Conservation (phyloP, 2,329 filamentous ascomycete genomes). For the Epichloe uncinata region DNA sequence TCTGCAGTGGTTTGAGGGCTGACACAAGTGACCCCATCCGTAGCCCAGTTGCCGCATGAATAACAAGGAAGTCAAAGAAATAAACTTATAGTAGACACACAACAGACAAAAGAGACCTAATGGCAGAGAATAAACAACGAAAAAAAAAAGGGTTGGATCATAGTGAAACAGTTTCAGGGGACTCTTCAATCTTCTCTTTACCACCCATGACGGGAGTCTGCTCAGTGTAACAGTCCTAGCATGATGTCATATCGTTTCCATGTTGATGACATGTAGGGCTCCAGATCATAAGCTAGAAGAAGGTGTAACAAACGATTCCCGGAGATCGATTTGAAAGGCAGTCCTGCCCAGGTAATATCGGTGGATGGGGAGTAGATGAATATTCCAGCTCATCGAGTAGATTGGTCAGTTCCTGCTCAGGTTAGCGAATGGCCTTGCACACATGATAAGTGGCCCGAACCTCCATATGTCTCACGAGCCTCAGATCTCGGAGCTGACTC, state of each 20-base stretch:
- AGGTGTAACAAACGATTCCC: not conserved
- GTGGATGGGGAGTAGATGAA: not conserved
- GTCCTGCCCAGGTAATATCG: not conserved
- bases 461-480: constrained; percentile 30
- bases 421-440: constrained; percentile 13
- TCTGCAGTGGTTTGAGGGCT: constrained; percentile 26
- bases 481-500: constrained; percentile 30
- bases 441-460: constrained; percentile 17
- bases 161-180: not conserved
- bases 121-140: not conserved
- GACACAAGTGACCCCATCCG: constrained; percentile 24
- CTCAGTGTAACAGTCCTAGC: not conserved
- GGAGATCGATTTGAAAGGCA: not conserved
- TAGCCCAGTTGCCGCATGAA: constrained; percentile 22
- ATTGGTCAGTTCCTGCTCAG: constrained; percentile 17
- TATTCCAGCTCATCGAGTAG: constrained; percentile 4
- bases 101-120: constrained; percentile 3
- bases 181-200: not conserved
- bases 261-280: not conserved
- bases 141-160: not conserved
- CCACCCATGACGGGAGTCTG: not conserved
- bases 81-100: constrained; percentile 18
- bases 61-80: constrained; percentile 12
- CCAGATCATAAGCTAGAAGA: not conserved
- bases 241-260: not conserved